phyloP scores from a whole-genome alignment of 306 rosid genomes.

The Medicago lupulina region DNA sequence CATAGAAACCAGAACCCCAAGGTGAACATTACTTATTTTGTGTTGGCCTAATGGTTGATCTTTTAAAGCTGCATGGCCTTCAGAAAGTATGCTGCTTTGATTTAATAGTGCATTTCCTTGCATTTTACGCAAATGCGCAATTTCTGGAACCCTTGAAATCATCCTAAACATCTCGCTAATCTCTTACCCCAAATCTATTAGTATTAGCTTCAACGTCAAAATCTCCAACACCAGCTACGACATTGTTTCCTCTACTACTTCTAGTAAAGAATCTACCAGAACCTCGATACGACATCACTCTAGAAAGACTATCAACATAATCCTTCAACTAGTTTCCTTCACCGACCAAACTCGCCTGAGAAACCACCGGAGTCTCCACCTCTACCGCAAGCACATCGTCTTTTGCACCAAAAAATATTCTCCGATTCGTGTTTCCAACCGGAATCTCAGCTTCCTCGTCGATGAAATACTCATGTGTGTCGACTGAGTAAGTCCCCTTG shows the following conservation, averaged over 20 bases:
- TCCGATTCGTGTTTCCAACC: constrained; percentile 42
- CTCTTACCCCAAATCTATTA: constrained; percentile 65
- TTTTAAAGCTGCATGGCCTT: too few species aligned
- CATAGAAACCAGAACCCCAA: too few species aligned
- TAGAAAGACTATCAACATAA: constrained; percentile 66
- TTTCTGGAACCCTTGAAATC: constrained; percentile 63
- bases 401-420: constrained; percentile 56
- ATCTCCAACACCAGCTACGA: constrained; percentile 44
- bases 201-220: constrained; percentile 53
- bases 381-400: constrained; percentile 34
- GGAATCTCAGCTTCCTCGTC: constrained; percentile 72
- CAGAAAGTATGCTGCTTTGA: too few species aligned
- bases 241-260: constrained; percentile 76
- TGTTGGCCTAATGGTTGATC: too few species aligned
- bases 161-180: constrained; percentile 78
- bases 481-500: constrained; percentile 68
- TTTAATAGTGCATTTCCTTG: too few species aligned
- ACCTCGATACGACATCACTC: constrained; percentile 64
- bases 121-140: too few species aligned
- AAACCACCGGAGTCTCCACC: constrained; percentile 20
- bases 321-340: constrained; percentile 84
- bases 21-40: too few species aligned
- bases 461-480: constrained; percentile 71
- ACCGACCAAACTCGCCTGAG: constrained; percentile 47
- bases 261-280: constrained; percentile 80